phyloP scores from a whole-genome alignment of 192 early-diverging fungal species.

The Pecoramyces ruminantium region DNA sequence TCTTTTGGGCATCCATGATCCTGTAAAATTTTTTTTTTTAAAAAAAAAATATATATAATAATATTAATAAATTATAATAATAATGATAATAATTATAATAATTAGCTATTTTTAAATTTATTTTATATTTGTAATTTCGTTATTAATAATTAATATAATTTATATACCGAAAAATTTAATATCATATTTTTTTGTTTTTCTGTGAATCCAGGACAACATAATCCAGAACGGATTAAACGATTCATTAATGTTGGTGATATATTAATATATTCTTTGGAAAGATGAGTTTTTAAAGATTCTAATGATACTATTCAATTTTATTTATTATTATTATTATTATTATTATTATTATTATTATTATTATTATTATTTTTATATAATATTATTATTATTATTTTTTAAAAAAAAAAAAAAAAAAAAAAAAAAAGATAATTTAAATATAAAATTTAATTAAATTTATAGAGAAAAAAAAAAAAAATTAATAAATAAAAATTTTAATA shows the following conservation, averaged over 20 bases:
- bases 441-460: no score
- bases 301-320: constrained; percentile 24
- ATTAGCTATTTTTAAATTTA: neutral
- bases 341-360: no score
- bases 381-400: neutral
- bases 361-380: no score
- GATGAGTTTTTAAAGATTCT: constrained; percentile 40
- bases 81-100: neutral
- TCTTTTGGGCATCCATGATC: constrained; percentile 14
- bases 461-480: no score
- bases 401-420: no score
- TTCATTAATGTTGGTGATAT: constrained; percentile 31
- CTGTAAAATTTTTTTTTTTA: constrained; percentile 1
- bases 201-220: constrained; percentile 53
- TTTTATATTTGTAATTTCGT: no score
- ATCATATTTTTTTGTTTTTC: constrained; percentile 55
- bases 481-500: no score
- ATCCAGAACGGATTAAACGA: constrained; percentile 39
- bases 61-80: neutral
- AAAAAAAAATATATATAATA: no score
- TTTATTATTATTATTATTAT: no score
- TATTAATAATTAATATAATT: neutral
- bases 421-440: no score
- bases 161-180: constrained; percentile 15
- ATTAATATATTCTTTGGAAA: constrained; percentile 33